phyloP scores from a whole-genome alignment of 352 stramenopile species.

The Globisporangium polare region DNA sequence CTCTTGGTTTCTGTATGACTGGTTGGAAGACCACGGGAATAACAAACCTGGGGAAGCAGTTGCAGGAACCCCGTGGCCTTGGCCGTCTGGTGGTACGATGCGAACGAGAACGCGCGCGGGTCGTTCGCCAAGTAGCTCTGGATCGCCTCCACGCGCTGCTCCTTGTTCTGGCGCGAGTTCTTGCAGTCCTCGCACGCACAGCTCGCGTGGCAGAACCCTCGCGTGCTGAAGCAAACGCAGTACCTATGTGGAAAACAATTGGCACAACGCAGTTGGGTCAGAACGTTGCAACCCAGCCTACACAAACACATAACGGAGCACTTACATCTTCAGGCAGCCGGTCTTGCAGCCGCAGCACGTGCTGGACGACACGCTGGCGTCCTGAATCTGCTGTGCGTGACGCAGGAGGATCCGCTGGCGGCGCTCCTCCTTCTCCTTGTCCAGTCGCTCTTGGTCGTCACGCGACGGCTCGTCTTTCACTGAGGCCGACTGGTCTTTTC shows the following conservation, averaged over 20 bases:
- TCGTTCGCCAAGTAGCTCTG: constrained; percentile 74
- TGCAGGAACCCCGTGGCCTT: constrained; percentile 54
- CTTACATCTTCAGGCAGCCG: constrained; percentile 77
- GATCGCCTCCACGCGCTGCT: constrained; percentile 72
- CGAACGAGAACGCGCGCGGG: constrained; percentile 70
- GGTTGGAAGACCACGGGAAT: no score
- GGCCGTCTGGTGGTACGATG: constrained; percentile 26
- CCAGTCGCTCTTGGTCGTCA: constrained; percentile 3
- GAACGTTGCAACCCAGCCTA: not conserved
- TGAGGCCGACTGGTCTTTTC: not conserved
- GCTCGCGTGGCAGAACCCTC: constrained; percentile 70
- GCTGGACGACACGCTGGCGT: constrained; percentile 64
- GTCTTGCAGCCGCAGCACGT: constrained; percentile 83
- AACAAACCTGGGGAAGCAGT: constrained; percentile 51
- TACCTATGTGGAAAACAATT: constrained; percentile 30
- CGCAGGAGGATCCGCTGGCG: constrained; percentile 42
- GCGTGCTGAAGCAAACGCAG: constrained; percentile 80
- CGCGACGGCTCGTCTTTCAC: not conserved
- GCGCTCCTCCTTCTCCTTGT: constrained; percentile 32
- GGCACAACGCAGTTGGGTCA: not conserved
- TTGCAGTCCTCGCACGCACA: constrained; percentile 75
- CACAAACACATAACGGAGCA: not conserved
- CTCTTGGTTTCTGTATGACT: not conserved
- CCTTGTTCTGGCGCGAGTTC: constrained; percentile 50
- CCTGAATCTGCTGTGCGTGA: constrained; percentile 68